A percentile compares a stretch with the other conserved stretches of the same genome.
phyloP scores from a whole-genome alignment of 306 rosid species.

The Herpetospermum pedunculosum region DNA sequence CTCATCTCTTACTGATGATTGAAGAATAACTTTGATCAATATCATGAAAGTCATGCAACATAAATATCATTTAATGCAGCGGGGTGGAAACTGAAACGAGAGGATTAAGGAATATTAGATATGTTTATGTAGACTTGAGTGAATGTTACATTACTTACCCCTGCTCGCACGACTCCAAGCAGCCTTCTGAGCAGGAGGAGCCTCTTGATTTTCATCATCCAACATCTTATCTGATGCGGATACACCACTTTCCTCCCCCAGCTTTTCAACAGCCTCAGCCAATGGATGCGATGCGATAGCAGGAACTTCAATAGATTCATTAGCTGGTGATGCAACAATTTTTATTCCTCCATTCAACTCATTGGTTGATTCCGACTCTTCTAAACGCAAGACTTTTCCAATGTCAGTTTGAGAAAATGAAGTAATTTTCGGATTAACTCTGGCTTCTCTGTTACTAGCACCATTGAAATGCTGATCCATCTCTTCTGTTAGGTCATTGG shows the following conservation, averaged over 20 bases:
- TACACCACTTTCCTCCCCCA: constrained; percentile 32
- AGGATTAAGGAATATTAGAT: not conserved
- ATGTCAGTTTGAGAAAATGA: constrained; percentile 27
- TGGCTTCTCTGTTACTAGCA: constrained; percentile 25
- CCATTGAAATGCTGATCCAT: constrained; percentile 36
- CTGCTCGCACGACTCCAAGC: constrained; percentile 45
- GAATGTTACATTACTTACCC: constrained; percentile 29
- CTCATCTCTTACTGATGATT: not conserved
- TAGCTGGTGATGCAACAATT: constrained; percentile 12
- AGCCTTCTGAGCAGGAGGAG: constrained; percentile 28
- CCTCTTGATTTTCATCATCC: constrained; percentile 41
- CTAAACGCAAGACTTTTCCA: constrained; percentile 30
- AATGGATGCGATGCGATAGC: constrained; percentile 19
- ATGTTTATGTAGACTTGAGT: not conserved
- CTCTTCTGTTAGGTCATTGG: constrained; percentile 40
- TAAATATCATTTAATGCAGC: not conserved
- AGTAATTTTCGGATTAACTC: constrained; percentile 17
- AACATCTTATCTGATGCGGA: constrained; percentile 37
- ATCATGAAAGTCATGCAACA: not conserved
- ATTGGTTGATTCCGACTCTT: constrained; percentile 24
- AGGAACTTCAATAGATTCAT: constrained; percentile 28
- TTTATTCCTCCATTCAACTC: constrained; percentile 26
- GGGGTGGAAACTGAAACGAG: not conserved
- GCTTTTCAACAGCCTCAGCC: constrained; percentile 24
- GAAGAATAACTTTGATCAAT: not conserved